Base-by-base conservation (phyloP, 2,329 filamentous ascomycete genomes). In the Rachicladosporium sp. region DNA sequence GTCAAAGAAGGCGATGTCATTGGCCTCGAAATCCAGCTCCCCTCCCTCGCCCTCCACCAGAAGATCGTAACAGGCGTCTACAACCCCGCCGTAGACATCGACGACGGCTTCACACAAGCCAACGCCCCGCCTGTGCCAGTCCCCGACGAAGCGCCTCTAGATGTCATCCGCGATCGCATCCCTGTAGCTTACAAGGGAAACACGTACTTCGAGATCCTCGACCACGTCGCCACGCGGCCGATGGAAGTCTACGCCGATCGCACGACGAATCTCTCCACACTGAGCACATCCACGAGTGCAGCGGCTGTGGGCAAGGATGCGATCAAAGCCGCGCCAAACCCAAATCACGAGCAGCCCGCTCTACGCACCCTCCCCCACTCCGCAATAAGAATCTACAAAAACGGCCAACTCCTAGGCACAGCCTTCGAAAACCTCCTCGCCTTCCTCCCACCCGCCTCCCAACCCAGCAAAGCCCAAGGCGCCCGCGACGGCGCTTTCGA, bases 171-270 rank as follows among this genome's bases (percentile, higher is more conserved):
- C 46, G 93, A 98, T 60, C 83, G 91, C 36, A 86, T 95, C 33
- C 88, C 91, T 1, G 93, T 96, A 49, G 79, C 88, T 7, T 93
- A 93, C 68, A 95, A 94, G 61, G 78, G 82, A 32, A 86, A 93
- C 58, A 82, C 88, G 38, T 94, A 93, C 65, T 95, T 94, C 60
- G 89, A 96, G 62, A 82, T 85, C 56, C 82, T 87, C 47, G 87
- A 93, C 56, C 93, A 93, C 59, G 83, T 89, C 50, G 71, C 84
- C 0, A 82, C 81, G 8, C 93, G 93, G 57, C 82, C 93, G 48
- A 76, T 96, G 31, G 88, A 95, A 52, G 83, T 60, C 9, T 71
- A 71, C 47, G 60, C 64, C 31, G 67, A 70, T 47, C 61, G 68
- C 27, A 65, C 63, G 3, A 63, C 65, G 2, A 61, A 63, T 10